Evolutionary conservation across 1,284 basidiomycete genomes (phyloP).

Genomic region (Amylostereum areolatum): DNA sequence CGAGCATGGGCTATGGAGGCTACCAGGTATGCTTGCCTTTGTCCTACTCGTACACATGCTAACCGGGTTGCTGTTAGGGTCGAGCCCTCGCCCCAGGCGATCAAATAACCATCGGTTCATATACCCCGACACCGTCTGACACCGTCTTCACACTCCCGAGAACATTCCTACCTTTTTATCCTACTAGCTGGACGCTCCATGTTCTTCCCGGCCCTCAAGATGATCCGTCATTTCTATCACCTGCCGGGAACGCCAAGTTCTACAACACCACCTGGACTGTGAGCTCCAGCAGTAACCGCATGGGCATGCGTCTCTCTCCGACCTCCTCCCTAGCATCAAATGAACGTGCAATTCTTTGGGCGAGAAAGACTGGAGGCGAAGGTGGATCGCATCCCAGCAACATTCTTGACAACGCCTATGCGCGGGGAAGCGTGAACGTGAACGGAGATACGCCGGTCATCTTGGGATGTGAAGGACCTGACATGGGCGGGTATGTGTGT

Average conservation of each 20-base stretch:
- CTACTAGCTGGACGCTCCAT: conserved; percentile 43
- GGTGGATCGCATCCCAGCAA: conserved; percentile 72
- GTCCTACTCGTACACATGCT: background rate
- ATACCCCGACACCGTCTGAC: conserved; percentile 14
- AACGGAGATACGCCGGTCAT: conserved; percentile 74
- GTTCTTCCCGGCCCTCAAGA: conserved; percentile 63
- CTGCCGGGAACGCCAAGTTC: conserved; percentile 40
- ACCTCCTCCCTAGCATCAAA: conserved; percentile 16
- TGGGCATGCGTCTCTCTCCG: conserved; percentile 41
- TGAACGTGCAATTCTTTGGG: conserved; percentile 49
- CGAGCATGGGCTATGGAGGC: conserved; percentile 56
- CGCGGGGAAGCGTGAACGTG: conserved; percentile 52
- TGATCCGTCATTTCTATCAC: conserved; percentile 50
- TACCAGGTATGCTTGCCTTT: conserved; percentile 46
- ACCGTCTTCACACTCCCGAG: conserved; percentile 14
- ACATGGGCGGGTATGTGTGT: conserved; percentile 61
- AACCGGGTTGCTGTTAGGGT: conserved; percentile 30
- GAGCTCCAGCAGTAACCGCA: conserved; percentile 53
- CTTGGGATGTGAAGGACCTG: conserved; percentile 55
- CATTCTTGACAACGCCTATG: conserved; percentile 66
- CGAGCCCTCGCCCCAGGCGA: conserved; percentile 45
- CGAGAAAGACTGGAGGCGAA: conserved; percentile 56
- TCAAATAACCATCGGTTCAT: conserved; percentile 33
- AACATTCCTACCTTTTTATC: conserved; percentile 37
- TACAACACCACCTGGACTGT: conserved; percentile 48